A percentile compares a stretch with the other conserved stretches of the same genome.
phyloP scores from a whole-genome alignment of 2,329 filamentous ascomycete species.

The Diaporthe vaccinii region DNA sequence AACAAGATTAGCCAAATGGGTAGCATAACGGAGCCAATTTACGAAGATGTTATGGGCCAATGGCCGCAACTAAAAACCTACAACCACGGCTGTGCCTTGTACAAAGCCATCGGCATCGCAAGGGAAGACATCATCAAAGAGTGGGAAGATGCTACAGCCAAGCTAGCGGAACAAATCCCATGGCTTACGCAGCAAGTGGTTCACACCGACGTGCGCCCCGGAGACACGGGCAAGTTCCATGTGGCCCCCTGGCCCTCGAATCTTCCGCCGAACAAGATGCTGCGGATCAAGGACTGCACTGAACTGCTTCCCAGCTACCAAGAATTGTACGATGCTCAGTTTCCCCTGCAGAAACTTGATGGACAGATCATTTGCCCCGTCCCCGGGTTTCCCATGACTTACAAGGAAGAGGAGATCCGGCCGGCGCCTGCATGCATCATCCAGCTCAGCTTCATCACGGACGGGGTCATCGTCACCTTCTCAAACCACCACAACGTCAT shows the following conservation, averaged over 20 bases:
- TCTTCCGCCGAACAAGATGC: background rate
- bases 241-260: background rate
- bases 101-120: background rate
- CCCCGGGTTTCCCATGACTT: background rate
- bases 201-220: background rate
- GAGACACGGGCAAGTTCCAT: background rate
- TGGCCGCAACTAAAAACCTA: constrained; percentile 3
- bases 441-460: background rate
- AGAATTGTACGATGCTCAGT: background rate
- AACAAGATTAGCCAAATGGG: background rate
- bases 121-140: background rate
- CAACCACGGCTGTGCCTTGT: constrained; percentile 1
- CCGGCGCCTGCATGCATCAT: background rate
- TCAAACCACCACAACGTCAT: background rate
- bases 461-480: background rate
- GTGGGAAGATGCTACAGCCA: background rate
- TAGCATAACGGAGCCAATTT: background rate
- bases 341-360: background rate
- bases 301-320: background rate
- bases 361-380: background rate
- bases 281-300: constrained; percentile 4
- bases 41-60: constrained; percentile 2
- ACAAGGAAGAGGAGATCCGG: background rate
- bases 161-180: background rate
- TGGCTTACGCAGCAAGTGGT: background rate